These are phyloP conservation scores for Cadophora sp. DNA, from an alignment of 2,329 filamentous ascomycete genomes.

Conservation along the genomic window DNA sequence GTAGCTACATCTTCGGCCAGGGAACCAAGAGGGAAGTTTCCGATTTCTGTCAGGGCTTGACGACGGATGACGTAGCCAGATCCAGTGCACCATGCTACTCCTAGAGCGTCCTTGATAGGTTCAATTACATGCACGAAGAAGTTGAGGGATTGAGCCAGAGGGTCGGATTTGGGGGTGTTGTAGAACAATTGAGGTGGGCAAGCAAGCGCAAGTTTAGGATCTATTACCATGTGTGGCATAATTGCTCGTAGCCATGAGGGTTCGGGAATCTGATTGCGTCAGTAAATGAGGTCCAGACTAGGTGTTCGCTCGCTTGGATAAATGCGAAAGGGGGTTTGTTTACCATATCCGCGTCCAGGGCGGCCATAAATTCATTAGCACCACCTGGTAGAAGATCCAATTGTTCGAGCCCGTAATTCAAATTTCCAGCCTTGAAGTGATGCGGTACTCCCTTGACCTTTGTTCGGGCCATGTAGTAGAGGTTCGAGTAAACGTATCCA, in stretches of 20 bases:
- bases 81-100: slow-evolving; percentile 69
- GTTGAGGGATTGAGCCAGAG: slow-evolving; percentile 60
- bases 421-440: slow-evolving; percentile 67
- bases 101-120: slow-evolving; percentile 51
- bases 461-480: slow-evolving; percentile 56
- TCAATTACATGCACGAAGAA: slow-evolving; percentile 63
- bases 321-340: background rate
- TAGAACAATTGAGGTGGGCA: slow-evolving; percentile 69
- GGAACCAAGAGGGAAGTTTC: slow-evolving; percentile 65
- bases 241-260: slow-evolving; percentile 63
- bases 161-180: slow-evolving; percentile 64
- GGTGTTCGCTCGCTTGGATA: background rate
- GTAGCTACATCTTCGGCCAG: slow-evolving; percentile 67
- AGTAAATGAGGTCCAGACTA: background rate
- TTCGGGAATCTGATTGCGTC: slow-evolving; percentile 56
- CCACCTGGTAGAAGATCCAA: slow-evolving; percentile 54
- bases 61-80: slow-evolving; percentile 67
- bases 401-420: slow-evolving; percentile 50
- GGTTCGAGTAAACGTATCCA: slow-evolving; percentile 52
- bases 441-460: slow-evolving; percentile 35
- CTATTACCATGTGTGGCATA: slow-evolving; percentile 62
- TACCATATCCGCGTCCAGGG: slow-evolving; percentile 69
- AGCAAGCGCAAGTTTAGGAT: slow-evolving; percentile 63
- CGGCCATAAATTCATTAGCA: slow-evolving; percentile 64
- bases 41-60: slow-evolving; percentile 65